Evolutionary conservation across 2,329 filamentous ascomycete genomes (phyloP).

Genomic region (Ramichloridium luteum): DNA sequence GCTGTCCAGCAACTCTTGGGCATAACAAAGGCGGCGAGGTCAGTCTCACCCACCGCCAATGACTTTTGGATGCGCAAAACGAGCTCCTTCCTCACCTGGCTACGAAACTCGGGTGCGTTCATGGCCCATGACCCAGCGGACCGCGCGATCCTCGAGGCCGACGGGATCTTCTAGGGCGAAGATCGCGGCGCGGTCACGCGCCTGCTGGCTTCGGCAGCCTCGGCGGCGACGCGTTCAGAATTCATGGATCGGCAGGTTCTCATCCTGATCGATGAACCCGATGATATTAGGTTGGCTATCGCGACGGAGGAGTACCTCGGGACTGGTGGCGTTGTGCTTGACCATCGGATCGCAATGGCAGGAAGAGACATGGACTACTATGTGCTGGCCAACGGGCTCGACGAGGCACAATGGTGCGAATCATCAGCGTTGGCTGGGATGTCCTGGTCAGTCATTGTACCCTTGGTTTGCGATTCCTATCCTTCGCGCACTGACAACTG

Average conservation of each 20-base stretch:
- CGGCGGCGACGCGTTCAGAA: neutral
- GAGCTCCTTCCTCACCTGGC: neutral
- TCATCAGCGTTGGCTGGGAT: neutral
- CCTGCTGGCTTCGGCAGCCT: neutral
- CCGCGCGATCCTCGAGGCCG: neutral
- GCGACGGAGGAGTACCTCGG: too few species aligned
- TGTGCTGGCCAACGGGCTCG: neutral
- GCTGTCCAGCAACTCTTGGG: too few species aligned
- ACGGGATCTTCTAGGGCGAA: constrained; percentile 1
- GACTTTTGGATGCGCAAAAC: too few species aligned
- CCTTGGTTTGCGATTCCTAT: too few species aligned
- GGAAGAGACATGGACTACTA: neutral
- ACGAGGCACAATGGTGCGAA: neutral
- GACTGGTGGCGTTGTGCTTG: too few species aligned
- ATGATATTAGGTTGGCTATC: too few species aligned
- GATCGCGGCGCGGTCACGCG: neutral
- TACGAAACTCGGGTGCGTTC: neutral
- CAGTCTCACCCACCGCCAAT: too few species aligned
- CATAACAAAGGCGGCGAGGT: too few species aligned
- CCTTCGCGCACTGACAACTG: too few species aligned
- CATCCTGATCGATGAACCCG: too few species aligned
- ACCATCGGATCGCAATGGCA: neutral
- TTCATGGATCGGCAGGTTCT: too few species aligned
- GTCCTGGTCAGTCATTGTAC: neutral
- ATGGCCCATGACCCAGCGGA: neutral